phyloP scores from a whole-genome alignment of 768 basidiomycete species.

The Leccinum arenicola region DNA sequence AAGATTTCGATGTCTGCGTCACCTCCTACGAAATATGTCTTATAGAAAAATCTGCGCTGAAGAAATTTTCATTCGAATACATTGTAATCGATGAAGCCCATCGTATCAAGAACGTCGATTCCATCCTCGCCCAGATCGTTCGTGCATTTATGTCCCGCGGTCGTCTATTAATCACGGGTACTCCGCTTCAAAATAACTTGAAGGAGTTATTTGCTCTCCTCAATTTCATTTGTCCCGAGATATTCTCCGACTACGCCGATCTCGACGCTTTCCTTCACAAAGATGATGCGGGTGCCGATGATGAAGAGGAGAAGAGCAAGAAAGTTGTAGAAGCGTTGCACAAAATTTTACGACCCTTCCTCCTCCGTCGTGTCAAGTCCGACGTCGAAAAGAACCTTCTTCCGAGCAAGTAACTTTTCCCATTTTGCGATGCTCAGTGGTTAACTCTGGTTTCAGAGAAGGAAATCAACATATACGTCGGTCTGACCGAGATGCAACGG shows the following conservation, averaged over 20 bases:
- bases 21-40: conserved; percentile 97
- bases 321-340: conserved; percentile 96
- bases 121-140: conserved; percentile 92
- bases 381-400: conserved; percentile 96
- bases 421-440: background rate
- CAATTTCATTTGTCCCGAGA: conserved; percentile 97
- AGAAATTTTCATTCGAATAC: conserved; percentile 96
- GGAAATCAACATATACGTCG: conserved; percentile 98
- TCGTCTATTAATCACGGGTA: conserved; percentile 92
- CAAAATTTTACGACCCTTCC: conserved; percentile 93
- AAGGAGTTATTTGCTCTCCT: conserved; percentile 91
- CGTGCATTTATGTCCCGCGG: conserved; percentile 86
- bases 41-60: conserved; percentile 88
- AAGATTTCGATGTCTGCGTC: conserved; percentile 91
- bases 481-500: conserved; percentile 94
- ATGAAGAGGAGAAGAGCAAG: conserved; percentile 81
- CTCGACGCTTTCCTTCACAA: conserved; percentile 93
- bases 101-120: conserved; percentile 98
- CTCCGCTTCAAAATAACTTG: conserved; percentile 94
- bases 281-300: conserved; percentile 64
- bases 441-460: conserved; percentile 58
- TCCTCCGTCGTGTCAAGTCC: conserved; percentile 89
- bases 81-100: conserved; percentile 99
- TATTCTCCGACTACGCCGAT: conserved; percentile 88
- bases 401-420: conserved; percentile 57